Base-by-base conservation (phyloP, 352 stramenopile species). In the Phytophthora foliorum region DNA sequence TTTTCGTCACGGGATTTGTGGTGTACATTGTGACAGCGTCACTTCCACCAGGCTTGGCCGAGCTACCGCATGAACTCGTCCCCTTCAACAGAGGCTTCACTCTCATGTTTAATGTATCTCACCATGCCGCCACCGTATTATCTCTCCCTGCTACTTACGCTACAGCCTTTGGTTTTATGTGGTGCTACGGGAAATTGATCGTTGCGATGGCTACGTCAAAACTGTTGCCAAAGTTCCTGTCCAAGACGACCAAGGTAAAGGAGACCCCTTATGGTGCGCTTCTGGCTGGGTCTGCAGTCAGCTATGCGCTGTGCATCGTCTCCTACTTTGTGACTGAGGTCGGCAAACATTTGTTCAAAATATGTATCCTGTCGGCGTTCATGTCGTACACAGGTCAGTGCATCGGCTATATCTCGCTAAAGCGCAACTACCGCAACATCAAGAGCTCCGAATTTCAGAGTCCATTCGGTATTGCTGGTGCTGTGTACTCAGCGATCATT, bases 131-230 rank as follows among this genome's bases (percentile, higher is more conserved):
- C 1, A 85, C 66, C 0, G 10, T 85, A n/a, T 17, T 87, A 2
- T 87, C 78, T 17, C 21, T 89, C 0, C 78, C 78, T 6, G 80
- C 78, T 0, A 84, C 78, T 0, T 89, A 84, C 49, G 76, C 76
- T 7, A 88, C 74, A 0, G 77, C 63, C 1, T 88, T 79, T 52
- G 79, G 77, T 0, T 88, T 88, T 53, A 83, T 88, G 56, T 86
- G 79, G 66, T 82, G 72, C 29, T 87, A 86, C 57, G 77, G 75
- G 0, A 87, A 84, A 38, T 63, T 89, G 14, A 80, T 89, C 11
- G 46, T 69, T 6, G 67, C 78, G 10, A 86, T 89, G 78, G 80
- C 78, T 3, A 72, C 29, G 24, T 89, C 78, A 2, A 61, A 60
- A 2, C 42, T 89, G n/a, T n/a, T 89, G 2, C 75, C 80, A 0